phyloP scores from a whole-genome alignment of 441 rosid genomes.

The Arabidopsis lyrata region DNA sequence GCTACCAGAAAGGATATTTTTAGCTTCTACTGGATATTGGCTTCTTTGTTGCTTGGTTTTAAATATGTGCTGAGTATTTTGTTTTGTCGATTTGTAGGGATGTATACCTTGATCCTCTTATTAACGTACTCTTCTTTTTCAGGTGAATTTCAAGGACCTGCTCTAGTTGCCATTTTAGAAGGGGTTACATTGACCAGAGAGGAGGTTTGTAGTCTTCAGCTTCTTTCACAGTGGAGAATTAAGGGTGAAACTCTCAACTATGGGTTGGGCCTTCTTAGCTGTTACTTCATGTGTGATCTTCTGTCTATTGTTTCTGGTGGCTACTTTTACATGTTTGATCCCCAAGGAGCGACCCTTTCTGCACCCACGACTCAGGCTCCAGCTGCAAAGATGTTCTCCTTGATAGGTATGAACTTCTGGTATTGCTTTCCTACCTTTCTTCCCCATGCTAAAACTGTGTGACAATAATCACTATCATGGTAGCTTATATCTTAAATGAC shows the following conservation, averaged over 20 bases:
- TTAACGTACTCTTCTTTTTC: constrained; percentile 32
- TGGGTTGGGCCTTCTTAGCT: constrained; percentile 95
- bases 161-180: constrained; percentile 87
- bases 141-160: constrained; percentile 99
- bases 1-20: constrained; percentile 18
- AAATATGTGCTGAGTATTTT: constrained; percentile 4
- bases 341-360: constrained; percentile 82
- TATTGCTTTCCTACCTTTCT: constrained; percentile 25
- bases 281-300: constrained; percentile 84
- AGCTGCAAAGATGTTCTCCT: constrained; percentile 88
- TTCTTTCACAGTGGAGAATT: constrained; percentile 95
- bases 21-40: constrained; percentile 12
- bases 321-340: constrained; percentile 95
- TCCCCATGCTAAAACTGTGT: constrained; percentile 16
- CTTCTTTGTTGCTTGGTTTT: constrained; percentile 26
- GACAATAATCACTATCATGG: constrained; percentile 10
- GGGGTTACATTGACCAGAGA: constrained; percentile 90
- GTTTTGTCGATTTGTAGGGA: constrained; percentile 22
- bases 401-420: constrained; percentile 66
- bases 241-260: constrained; percentile 88
- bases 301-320: constrained; percentile 91
- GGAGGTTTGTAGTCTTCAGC: constrained; percentile 94
- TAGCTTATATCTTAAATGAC: constrained; percentile 18
- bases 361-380: constrained; percentile 74
- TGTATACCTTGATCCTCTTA: constrained; percentile 22